These are phyloP conservation scores for Xerocomus spinulosus DNA, from an alignment of 768 basidiomycete species.

Conservation along the genomic window DNA sequence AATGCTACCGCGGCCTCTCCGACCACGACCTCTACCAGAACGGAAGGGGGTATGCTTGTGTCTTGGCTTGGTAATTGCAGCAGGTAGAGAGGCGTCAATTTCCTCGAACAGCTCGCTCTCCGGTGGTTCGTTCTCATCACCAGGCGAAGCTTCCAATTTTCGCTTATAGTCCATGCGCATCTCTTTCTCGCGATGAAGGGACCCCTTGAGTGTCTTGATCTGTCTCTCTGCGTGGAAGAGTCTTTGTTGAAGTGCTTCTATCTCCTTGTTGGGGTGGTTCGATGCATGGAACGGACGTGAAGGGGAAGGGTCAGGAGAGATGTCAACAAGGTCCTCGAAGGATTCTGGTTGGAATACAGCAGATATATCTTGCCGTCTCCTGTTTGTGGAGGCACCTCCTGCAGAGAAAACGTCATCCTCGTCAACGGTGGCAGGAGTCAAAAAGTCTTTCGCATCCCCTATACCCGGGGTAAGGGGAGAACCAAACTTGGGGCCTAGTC, in stretches of 20 bases:
- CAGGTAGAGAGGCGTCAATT: constrained; percentile 35
- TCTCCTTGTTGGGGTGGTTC: constrained; percentile 74
- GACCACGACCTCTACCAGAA: constrained; percentile 39
- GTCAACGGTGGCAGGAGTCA: constrained; percentile 53
- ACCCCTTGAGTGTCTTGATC: constrained; percentile 75
- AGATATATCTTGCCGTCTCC: constrained; percentile 52
- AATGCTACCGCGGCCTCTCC: constrained; percentile 49
- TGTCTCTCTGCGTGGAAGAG: constrained; percentile 85
- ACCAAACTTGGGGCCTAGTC: constrained; percentile 57
- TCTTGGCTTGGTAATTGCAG: constrained; percentile 33
- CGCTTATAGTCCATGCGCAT: constrained; percentile 63
- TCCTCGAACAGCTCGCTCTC: constrained; percentile 47
- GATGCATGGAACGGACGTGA: constrained; percentile 60
- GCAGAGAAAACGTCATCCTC: constrained; percentile 66
- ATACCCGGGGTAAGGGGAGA: constrained; percentile 68
- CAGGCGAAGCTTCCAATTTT: constrained; percentile 43
- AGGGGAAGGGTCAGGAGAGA: constrained; percentile 63
- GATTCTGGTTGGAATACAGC: constrained; percentile 42
- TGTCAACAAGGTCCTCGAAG: constrained; percentile 43
- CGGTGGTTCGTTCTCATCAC: constrained; percentile 35
- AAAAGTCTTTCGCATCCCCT: constrained; percentile 42
- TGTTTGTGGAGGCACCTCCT: constrained; percentile 59
- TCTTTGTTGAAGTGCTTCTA: constrained; percentile 75
- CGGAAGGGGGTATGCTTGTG: constrained; percentile 53
- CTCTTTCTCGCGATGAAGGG: constrained; percentile 80